These are phyloP conservation scores for Gossypium longicalyx DNA, from an alignment of 345 rosid genomes.

Conservation along the genomic window DNA sequence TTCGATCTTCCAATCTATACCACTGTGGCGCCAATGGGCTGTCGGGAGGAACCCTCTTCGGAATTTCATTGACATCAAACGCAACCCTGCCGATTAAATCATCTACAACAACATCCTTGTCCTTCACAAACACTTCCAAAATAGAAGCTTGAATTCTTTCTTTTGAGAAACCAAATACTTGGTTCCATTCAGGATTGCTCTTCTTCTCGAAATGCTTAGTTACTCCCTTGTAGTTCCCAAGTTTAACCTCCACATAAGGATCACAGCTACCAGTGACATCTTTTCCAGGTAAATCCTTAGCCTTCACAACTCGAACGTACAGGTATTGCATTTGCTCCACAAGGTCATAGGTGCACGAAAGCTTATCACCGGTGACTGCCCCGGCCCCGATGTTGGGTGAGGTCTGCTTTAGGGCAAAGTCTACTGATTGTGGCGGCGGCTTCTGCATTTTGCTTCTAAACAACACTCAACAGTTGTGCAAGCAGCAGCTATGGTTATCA, in stretches of 20 bases:
- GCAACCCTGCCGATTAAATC: conserved; percentile 65
- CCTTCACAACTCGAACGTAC: conserved; percentile 83
- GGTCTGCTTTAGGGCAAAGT: conserved; percentile 86
- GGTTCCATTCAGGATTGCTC: conserved; percentile 89
- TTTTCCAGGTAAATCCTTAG: conserved; percentile 77
- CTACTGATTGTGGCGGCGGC: conserved; percentile 58
- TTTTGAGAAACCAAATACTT: conserved; percentile 88
- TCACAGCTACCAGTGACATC: conserved; percentile 85
- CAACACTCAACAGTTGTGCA: neutral
- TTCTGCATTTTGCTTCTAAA: conserved; percentile 59
- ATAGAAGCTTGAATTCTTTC: conserved; percentile 82
- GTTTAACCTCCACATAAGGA: conserved; percentile 87
- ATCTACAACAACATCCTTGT: conserved; percentile 72
- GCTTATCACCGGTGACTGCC: conserved; percentile 60
- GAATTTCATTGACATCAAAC: conserved; percentile 83
- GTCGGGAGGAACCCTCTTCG: conserved; percentile 83
- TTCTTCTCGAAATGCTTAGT: conserved; percentile 95
- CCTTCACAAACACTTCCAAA: conserved; percentile 77
- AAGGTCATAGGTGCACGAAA: conserved; percentile 84
- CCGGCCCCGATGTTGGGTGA: conserved; percentile 87
- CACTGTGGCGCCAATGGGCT: conserved; percentile 98
- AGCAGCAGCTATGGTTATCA: conserved; percentile 7
- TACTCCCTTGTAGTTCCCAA: conserved; percentile 84
- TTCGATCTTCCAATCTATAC: conserved; percentile 83
- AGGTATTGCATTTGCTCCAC: conserved; percentile 99